Conservation (phyloP, 2,329 filamentous ascomycete species). For the Stemphylium beticola region DNA sequence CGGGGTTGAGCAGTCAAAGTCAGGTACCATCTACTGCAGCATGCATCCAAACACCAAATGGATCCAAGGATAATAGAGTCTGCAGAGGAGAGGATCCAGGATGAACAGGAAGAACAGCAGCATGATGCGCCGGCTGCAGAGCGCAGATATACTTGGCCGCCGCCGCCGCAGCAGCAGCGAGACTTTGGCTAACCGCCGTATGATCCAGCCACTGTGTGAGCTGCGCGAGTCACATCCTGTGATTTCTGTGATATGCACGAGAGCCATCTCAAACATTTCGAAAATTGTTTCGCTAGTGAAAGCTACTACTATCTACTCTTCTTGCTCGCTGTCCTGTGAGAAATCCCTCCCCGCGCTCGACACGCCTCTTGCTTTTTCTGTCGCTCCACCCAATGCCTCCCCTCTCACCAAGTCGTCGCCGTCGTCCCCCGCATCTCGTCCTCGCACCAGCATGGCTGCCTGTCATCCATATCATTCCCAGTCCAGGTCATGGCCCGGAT, state of each 20-base stretch:
- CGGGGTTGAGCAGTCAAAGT: slow-evolving; percentile 10
- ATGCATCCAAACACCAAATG: background rate
- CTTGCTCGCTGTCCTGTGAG: slow-evolving; percentile 1
- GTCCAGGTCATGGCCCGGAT: slow-evolving; percentile 23
- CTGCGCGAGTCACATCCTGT: slow-evolving; percentile 33
- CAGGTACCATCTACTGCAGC: slow-evolving; percentile 1
- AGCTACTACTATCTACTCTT: background rate
- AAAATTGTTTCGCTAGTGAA: slow-evolving; percentile 16
- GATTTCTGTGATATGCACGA: slow-evolving; percentile 30
- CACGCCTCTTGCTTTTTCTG: too few species aligned
- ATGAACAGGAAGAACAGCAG: background rate
- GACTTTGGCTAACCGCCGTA: slow-evolving; percentile 32
- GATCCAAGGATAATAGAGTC: too few species aligned
- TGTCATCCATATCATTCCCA: slow-evolving; percentile 8
- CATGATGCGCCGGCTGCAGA: slow-evolving; percentile 1
- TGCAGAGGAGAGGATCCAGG: too few species aligned
- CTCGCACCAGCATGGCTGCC: background rate
- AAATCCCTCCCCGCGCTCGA: too few species aligned
- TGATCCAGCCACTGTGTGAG: slow-evolving; percentile 32
- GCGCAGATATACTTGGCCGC: slow-evolving; percentile 21
- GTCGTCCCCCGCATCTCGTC: background rate
- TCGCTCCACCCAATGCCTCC: background rate
- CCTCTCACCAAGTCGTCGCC: background rate
- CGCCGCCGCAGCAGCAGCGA: too few species aligned
- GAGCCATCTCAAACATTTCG: slow-evolving; percentile 16